A percentile compares a stretch with the other conserved stretches of the same genome.
phyloP scores from a whole-genome alignment of 2,329 filamentous ascomycete genomes.

The Aspergillus fischeri region DNA sequence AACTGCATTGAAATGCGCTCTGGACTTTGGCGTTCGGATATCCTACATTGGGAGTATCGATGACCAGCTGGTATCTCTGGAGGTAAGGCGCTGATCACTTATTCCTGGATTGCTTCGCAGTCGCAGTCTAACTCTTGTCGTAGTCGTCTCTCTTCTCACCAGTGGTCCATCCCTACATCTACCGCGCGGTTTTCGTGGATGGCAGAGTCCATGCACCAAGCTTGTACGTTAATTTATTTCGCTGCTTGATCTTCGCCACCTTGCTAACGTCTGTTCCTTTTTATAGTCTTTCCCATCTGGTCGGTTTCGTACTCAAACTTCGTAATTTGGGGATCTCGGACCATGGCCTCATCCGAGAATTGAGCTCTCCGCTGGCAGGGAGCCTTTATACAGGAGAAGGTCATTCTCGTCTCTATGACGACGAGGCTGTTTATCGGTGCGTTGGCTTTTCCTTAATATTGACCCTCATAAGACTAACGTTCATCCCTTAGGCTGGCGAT shows the following conservation, averaged over 20 bases:
- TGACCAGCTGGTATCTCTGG: conserved; percentile 90
- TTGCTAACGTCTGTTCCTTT: conserved; percentile 5
- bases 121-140: not conserved
- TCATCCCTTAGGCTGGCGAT: conserved; percentile 56
- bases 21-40: conserved; percentile 76
- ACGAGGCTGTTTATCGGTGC: conserved; percentile 75
- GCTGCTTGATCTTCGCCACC: not conserved
- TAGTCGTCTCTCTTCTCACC: conserved; percentile 81
- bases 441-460: conserved; percentile 20
- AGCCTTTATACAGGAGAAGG: conserved; percentile 89
- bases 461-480: conserved; percentile 5
- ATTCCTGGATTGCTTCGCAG: not conserved
- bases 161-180: conserved; percentile 86
- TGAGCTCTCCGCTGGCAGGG: conserved; percentile 82
- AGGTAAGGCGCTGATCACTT: conserved; percentile 49
- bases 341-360: conserved; percentile 86
- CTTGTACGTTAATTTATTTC: conserved; percentile 54
- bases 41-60: conserved; percentile 93
- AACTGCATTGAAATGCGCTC: conserved; percentile 65
- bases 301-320: conserved; percentile 89
- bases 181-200: conserved; percentile 93
- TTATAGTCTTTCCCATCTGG: conserved; percentile 71
- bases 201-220: conserved; percentile 86
- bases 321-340: conserved; percentile 90
- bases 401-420: conserved; percentile 89